Percentiles rank a stretch among this genome's conserved stretches.
phyloP scores from a whole-genome alignment of 768 basidiomycete species.

The Termitomyces sp. region DNA sequence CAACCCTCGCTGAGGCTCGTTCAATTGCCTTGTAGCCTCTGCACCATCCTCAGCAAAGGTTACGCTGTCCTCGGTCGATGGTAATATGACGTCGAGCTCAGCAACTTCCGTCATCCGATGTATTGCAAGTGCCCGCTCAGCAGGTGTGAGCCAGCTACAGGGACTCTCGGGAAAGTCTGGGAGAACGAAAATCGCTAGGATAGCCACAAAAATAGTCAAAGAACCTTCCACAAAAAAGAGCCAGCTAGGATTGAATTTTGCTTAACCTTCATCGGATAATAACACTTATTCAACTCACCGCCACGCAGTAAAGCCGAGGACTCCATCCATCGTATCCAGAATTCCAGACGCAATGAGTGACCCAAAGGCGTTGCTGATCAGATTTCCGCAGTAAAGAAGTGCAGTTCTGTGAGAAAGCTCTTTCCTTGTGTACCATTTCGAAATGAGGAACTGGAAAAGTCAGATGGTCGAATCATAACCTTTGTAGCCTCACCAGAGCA shows the following conservation, averaged over 20 bases:
- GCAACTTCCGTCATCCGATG: constrained; percentile 65
- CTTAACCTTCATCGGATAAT: not conserved
- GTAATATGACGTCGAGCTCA: constrained; percentile 45
- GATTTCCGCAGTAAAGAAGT: constrained; percentile 66
- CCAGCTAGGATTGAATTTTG: constrained; percentile 43
- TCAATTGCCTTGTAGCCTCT: not conserved
- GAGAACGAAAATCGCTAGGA: constrained; percentile 60
- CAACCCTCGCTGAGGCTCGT: constrained; percentile 41
- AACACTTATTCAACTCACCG: constrained; percentile 37
- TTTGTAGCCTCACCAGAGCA: constrained; percentile 29
- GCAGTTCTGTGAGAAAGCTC: constrained; percentile 76
- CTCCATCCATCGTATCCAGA: constrained; percentile 69
- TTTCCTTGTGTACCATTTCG: constrained; percentile 74
- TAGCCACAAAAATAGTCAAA: constrained; percentile 50
- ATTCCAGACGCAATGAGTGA: constrained; percentile 79
- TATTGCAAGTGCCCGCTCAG: constrained; percentile 57
- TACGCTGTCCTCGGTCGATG: constrained; percentile 21
- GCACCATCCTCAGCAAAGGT: not conserved
- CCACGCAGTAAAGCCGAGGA: constrained; percentile 76
- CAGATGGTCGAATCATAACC: not conserved
- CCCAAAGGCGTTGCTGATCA: constrained; percentile 86
- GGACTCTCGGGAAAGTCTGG: constrained; percentile 78
- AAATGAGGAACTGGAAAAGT: constrained; percentile 45
- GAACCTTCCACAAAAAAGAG: constrained; percentile 73
- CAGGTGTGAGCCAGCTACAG: constrained; percentile 51